Percentiles rank a stretch among this genome's conserved stretches.
phyloP scores from a whole-genome alignment of 306 rosid species.

The Fagus sylvatica region DNA sequence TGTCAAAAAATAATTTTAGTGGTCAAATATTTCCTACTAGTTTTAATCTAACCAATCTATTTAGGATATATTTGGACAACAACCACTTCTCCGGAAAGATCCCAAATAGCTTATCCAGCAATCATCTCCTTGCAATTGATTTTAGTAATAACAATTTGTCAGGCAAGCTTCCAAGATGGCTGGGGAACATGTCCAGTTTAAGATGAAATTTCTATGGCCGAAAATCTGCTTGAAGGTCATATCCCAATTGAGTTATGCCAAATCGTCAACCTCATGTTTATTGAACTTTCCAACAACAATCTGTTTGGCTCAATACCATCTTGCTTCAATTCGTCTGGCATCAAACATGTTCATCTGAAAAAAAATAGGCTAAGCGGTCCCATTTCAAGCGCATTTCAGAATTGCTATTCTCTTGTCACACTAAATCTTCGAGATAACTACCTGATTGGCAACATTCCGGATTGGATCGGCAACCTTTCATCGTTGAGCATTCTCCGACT shows the following conservation, averaged over 20 bases:
- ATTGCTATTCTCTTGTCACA: not conserved
- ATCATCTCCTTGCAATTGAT: not conserved
- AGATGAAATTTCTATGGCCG: not conserved
- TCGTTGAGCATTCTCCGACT: not conserved
- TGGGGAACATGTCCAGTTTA: not conserved
- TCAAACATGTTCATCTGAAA: not conserved
- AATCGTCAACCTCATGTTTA: not conserved
- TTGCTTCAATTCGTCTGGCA: not conserved
- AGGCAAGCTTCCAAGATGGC: not conserved
- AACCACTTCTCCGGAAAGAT: not conserved
- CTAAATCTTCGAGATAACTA: too few relatives aligned
- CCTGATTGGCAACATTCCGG: too few relatives aligned
- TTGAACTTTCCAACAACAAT: not conserved
- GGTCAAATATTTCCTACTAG: not conserved
- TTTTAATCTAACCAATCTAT: fast-evolving
- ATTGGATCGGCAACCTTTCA: too few relatives aligned
- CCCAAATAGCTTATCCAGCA: not conserved
- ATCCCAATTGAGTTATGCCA: not conserved
- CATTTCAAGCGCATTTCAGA: not conserved
- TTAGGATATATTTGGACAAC: not conserved
- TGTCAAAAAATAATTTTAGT: too few relatives aligned
- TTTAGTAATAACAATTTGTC: too few relatives aligned
- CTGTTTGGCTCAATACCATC: not conserved
- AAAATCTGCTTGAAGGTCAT: not conserved
- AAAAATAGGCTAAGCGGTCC: not conserved